phyloP scores from a whole-genome alignment of 75 land plant species.

The Cryptomeria japonica region DNA sequence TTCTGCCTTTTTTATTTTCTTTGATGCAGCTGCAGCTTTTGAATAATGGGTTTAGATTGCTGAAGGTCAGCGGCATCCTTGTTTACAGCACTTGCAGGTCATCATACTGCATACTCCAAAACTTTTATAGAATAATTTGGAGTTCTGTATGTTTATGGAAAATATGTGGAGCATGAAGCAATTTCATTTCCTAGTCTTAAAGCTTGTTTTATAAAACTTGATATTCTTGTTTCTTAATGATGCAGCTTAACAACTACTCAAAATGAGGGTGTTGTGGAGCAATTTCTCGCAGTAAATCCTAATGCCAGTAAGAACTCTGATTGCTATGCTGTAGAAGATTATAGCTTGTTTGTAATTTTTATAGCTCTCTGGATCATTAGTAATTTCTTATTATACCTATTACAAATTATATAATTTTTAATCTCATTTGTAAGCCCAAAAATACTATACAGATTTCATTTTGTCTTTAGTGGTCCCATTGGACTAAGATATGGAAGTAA shows the following conservation, averaged over 20 bases:
- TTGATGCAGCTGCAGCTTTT: conserved; percentile 75
- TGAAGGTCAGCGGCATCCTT: conserved; percentile 82
- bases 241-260: conserved; percentile 85
- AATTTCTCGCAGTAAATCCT: conserved; percentile 62
- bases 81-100: conserved; percentile 99
- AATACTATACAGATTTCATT: background rate
- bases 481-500: background rate
- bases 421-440: background rate
- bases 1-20: background rate
- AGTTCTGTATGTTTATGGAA: background rate
- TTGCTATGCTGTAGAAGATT: background rate
- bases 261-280: conserved; percentile 84
- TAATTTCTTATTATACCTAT: no score
- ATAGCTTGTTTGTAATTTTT: background rate
- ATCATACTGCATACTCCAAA: background rate
- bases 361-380: background rate
- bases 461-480: background rate
- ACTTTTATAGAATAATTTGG: background rate
- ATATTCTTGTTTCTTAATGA: background rate
- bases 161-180: background rate
- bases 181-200: background rate
- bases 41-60: conserved; percentile 81
- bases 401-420: no score
- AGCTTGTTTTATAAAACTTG: background rate
- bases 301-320: conserved; percentile 59